Conservation (phyloP, 1,139 yeast species). For the Saccharomyces hybrid region DNA sequence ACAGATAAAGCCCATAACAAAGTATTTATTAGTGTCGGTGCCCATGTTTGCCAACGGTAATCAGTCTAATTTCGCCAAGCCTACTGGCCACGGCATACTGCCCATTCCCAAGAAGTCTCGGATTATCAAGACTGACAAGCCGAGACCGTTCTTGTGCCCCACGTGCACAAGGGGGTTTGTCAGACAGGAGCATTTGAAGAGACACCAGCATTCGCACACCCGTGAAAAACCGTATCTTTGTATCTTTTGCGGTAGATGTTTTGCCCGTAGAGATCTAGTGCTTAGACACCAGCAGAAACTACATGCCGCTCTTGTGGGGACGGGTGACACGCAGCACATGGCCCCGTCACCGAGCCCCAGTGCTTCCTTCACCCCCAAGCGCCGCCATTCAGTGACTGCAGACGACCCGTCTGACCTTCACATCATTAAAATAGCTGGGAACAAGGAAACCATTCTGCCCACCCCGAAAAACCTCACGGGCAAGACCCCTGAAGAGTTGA, state of each 20-base stretch:
- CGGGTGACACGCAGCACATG: neutral
- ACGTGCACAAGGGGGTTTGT: conserved; percentile 96
- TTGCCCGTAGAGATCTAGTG: conserved; percentile 85
- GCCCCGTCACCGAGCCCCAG: conserved; percentile 6
- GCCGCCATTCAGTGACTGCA: conserved; percentile 5
- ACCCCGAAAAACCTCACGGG: conserved; percentile 26
- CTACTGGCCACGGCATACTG: conserved; percentile 32
- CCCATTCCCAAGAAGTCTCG: conserved; percentile 86
- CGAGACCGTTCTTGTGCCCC: conserved; percentile 83
- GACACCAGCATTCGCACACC: conserved; percentile 93
- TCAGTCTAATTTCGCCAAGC: neutral
- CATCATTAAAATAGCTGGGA: conserved; percentile 33
- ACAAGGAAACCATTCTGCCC: conserved; percentile 34
- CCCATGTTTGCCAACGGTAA: neutral
- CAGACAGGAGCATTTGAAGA: conserved; percentile 81
- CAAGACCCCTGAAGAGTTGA: conserved; percentile 23
- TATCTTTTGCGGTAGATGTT: conserved; percentile 93
- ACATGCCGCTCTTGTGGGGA: conserved; percentile 50
- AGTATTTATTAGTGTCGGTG: neutral
- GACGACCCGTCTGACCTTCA: conserved; percentile 9
- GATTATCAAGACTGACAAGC: conserved; percentile 77
- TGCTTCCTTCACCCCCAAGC: conserved; percentile 7
- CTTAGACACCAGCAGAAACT: conserved; percentile 90
- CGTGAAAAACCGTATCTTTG: conserved; percentile 96
- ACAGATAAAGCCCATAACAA: no score